phyloP scores from a whole-genome alignment of 345 rosid species.

The Camelina laxa region DNA sequence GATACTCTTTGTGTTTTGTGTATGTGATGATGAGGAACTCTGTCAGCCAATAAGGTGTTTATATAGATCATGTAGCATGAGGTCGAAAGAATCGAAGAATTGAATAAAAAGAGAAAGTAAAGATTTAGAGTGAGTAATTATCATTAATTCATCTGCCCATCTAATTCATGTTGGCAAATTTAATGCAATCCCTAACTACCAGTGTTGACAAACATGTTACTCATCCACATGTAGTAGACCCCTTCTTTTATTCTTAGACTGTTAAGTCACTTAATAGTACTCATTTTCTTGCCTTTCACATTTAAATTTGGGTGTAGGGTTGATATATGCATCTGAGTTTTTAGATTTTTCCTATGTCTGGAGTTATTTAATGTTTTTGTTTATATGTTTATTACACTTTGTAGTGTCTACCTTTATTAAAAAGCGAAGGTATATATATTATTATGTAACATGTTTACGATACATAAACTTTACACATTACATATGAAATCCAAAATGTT shows the following conservation, averaged over 20 bases:
- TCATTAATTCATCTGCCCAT: conserved; percentile 43
- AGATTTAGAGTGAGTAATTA: conserved; percentile 20
- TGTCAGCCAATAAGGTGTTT: conserved; percentile 31
- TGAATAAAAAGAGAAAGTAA: conserved; percentile 3
- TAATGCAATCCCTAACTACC: conserved; percentile 43
- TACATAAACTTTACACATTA: background rate
- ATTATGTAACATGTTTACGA: background rate
- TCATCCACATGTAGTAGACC: conserved; percentile 45
- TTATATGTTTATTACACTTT: conserved; percentile 7
- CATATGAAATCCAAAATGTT: background rate
- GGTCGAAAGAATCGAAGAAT: conserved; percentile 4
- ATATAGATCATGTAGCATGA: conserved; percentile 32
- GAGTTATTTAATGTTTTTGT: conserved; percentile 1
- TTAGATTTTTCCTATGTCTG: background rate
- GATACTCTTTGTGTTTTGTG: conserved; percentile 26
- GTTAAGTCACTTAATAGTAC: conserved; percentile 23
- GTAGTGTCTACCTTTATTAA: conserved; percentile 6
- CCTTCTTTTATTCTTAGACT: conserved; percentile 29
- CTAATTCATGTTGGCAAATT: conserved; percentile 44
- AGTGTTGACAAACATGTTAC: conserved; percentile 37
- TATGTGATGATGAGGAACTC: conserved; percentile 38
- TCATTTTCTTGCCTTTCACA: conserved; percentile 32
- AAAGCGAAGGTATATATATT: background rate
- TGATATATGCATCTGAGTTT: conserved; percentile 1
- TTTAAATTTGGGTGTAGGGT: background rate